A percentile compares a stretch with the other conserved stretches of the same genome.
Conservation (phyloP, 106 monocot species). For the Dioscorea zingiberensis region DNA sequence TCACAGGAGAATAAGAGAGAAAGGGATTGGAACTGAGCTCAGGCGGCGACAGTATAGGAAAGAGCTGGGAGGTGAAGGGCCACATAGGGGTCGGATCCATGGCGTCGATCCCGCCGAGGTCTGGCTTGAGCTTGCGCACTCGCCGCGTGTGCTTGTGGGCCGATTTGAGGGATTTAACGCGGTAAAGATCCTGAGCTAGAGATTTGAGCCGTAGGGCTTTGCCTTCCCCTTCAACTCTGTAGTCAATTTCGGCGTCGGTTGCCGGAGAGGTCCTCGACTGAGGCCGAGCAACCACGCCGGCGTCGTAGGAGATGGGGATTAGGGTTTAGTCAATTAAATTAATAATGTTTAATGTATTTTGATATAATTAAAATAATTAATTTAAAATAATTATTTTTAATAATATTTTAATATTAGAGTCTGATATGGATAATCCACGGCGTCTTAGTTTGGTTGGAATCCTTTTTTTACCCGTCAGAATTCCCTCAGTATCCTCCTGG, state of each 20-base stretch:
- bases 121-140: slow-evolving; percentile 41
- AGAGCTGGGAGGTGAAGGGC: slow-evolving; percentile 44
- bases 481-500: too few relatives aligned
- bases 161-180: slow-evolving; percentile 26
- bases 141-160: slow-evolving; percentile 73
- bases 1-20: slow-evolving; percentile 52
- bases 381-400: too few relatives aligned
- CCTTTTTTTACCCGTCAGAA: too few relatives aligned
- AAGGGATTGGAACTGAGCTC: slow-evolving; percentile 55
- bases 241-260: not conserved
- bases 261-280: too few relatives aligned
- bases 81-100: slow-evolving; percentile 51
- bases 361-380: too few relatives aligned
- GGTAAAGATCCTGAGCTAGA: slow-evolving; percentile 41
- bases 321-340: too few relatives aligned
- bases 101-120: slow-evolving; percentile 24
- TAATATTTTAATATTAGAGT: too few relatives aligned
- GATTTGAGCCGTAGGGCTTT: slow-evolving; percentile 44
- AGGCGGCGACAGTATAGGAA: slow-evolving; percentile 26
- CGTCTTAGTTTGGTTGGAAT: too few relatives aligned
- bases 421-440: too few relatives aligned
- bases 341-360: too few relatives aligned
- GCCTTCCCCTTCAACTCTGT: slow-evolving; percentile 5
- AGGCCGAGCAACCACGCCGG: too few relatives aligned
- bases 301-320: too few relatives aligned